Percentiles rank a stretch among this genome's conserved stretches.
Evolutionary conservation across 352 stramenopile species (phyloP).

Genomic region (Phytophthora macrochlamydospora): DNA sequence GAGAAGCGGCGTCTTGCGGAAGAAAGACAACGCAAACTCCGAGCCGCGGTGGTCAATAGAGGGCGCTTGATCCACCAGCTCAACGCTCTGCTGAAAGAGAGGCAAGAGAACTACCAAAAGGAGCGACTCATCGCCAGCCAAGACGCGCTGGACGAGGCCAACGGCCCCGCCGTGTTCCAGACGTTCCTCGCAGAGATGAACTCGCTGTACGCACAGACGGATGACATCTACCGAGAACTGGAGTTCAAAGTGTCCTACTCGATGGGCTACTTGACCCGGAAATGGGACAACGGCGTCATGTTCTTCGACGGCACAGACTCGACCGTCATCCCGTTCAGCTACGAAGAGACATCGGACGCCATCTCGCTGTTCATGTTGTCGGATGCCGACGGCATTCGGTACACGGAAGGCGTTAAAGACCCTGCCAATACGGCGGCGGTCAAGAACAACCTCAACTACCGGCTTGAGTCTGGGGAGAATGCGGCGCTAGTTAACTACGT

Average conservation of each 20-base stretch:
- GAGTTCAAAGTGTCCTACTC: constrained; percentile 14
- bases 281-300: constrained; percentile 6
- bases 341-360: constrained; percentile 11
- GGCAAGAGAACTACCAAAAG: not conserved
- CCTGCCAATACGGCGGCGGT: constrained; percentile 26
- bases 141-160: not conserved
- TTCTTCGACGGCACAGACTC: constrained; percentile 28
- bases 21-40: constrained; percentile 9
- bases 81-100: constrained; percentile 3
- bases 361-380: constrained; percentile 17
- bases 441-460: constrained; percentile 31
- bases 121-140: not conserved
- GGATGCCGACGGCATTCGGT: not conserved
- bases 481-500: constrained; percentile 7
- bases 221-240: constrained; percentile 12
- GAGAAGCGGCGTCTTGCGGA: constrained; percentile 19
- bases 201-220: constrained; percentile 9
- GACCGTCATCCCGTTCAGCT: constrained; percentile 11
- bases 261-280: constrained; percentile 3
- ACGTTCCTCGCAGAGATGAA: constrained; percentile 8
- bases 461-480: not conserved
- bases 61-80: constrained; percentile 13
- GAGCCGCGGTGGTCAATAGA: constrained; percentile 7
- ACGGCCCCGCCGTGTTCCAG: constrained; percentile 1
- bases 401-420: not conserved